These are phyloP conservation scores for Lumnitzera racemosa DNA, from an alignment of 345 rosid genomes.

Conservation along the genomic window DNA sequence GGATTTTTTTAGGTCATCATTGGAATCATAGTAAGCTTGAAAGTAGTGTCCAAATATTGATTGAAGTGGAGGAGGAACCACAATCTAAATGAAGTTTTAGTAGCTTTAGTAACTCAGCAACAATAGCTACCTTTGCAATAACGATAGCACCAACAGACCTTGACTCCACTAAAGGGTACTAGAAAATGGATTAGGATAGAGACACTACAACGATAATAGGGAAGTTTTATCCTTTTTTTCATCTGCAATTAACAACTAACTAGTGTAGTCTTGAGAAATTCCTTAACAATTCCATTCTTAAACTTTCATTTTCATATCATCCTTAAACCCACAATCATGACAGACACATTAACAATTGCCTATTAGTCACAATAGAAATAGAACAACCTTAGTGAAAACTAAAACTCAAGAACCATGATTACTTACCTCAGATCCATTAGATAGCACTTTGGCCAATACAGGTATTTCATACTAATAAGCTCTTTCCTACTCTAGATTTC, in stretches of 20 bases:
- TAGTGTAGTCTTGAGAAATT: not conserved
- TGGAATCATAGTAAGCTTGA: conserved; percentile 31
- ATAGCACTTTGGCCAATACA: conserved; percentile 51
- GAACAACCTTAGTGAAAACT: not conserved
- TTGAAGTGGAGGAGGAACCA: conserved; percentile 23
- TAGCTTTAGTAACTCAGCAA: conserved; percentile 29
- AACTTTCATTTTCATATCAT: not conserved
- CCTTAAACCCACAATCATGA: not conserved
- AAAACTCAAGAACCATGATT: not conserved
- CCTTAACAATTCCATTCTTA: not conserved
- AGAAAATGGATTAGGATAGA: conserved; percentile 44
- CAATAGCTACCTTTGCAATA: conserved; percentile 29
- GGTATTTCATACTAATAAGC: conserved; percentile 82
- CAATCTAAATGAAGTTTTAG: conserved; percentile 18
- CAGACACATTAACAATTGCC: not conserved
- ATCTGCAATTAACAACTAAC: no score
- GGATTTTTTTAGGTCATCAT: conserved; percentile 45
- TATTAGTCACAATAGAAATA: not conserved
- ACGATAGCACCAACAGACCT: conserved; percentile 45
- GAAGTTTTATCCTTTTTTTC: no score
- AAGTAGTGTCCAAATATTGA: conserved; percentile 14
- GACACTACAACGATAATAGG: no score
- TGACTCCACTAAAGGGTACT: conserved; percentile 36
- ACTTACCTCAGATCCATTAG: conserved; percentile 65
- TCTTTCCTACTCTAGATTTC: conserved; percentile 69